Evolutionary conservation across 768 basidiomycete species (phyloP).

Genomic region (Boletellus emodensis): DNA sequence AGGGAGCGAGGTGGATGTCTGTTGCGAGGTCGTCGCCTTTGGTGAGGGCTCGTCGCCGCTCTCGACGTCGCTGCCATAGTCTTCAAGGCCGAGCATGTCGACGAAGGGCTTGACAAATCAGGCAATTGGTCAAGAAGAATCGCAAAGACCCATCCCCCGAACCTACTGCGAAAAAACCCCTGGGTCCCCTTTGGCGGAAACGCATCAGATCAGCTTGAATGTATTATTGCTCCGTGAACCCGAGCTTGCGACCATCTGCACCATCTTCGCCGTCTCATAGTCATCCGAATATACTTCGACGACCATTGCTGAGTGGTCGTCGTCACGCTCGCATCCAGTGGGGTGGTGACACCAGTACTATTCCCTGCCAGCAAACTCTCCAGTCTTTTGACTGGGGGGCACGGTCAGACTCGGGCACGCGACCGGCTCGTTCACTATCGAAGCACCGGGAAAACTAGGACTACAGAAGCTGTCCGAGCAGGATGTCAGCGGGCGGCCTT

Average conservation of each 20-base stretch:
- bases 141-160: conserved; percentile 14
- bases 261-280: conserved; percentile 43
- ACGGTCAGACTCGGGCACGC: conserved; percentile 4
- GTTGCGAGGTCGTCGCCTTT: not conserved
- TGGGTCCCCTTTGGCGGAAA: conserved; percentile 4
- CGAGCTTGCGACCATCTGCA: conserved; percentile 34
- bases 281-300: conserved; percentile 57
- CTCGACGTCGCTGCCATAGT: conserved; percentile 72
- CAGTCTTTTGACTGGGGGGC: conserved; percentile 11
- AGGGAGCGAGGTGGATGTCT: conserved; percentile 3
- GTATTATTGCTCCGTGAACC: conserved; percentile 61
- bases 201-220: conserved; percentile 41
- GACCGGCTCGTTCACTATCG: no score
- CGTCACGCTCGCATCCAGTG: conserved; percentile 6
- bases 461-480: not conserved
- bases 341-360: not conserved
- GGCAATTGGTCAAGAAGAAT: conserved; percentile 1
- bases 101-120: not conserved
- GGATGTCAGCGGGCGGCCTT: conserved; percentile 1
- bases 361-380: not conserved
- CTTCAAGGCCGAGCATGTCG: conserved; percentile 70
- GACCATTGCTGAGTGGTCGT: conserved; percentile 7
- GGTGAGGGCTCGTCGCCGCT: conserved; percentile 42
- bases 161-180: conserved; percentile 8
- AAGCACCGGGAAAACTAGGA: not conserved